Evolutionary conservation across 176 grass and related monocot genomes (phyloP).

Genomic region (Alopecurus myosuroides): DNA sequence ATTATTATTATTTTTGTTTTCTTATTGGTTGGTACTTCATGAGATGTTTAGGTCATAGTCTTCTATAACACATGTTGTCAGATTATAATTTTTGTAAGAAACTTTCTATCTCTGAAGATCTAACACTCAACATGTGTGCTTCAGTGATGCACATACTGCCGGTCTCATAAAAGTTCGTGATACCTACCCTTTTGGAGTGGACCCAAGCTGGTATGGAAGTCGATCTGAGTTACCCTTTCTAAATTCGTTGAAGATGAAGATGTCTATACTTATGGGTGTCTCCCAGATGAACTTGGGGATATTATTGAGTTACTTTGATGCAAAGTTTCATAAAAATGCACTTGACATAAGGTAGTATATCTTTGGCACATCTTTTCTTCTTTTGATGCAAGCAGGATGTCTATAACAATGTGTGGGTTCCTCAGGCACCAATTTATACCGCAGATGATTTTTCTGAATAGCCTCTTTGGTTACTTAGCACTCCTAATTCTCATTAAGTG

Average conservation of each 20-base stretch:
- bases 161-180: slow-evolving; percentile 88
- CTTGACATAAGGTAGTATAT: slow-evolving; percentile 82
- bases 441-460: slow-evolving; percentile 96
- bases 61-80: not conserved
- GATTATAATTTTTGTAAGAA: not conserved
- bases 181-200: slow-evolving; percentile 97
- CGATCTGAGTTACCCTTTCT: slow-evolving; percentile 97
- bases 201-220: slow-evolving; percentile 96
- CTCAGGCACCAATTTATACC: slow-evolving; percentile 95
- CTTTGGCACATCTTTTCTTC: slow-evolving; percentile 19
- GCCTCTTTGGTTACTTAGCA: slow-evolving; percentile 96
- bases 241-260: slow-evolving; percentile 99
- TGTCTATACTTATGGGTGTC: slow-evolving; percentile 96
- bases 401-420: slow-evolving; percentile 30
- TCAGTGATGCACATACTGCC: slow-evolving; percentile 72
- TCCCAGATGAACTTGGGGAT: slow-evolving; percentile 97
- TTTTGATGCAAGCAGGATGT: not conserved
- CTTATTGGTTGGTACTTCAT: not conserved
- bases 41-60: not conserved
- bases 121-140: slow-evolving; percentile 22
- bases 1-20: slow-evolving; percentile 22
- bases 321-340: slow-evolving; percentile 83
- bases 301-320: slow-evolving; percentile 94
- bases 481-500: slow-evolving; percentile 96
- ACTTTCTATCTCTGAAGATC: not conserved